Evolutionary conservation across 164 flowering plant species (phyloP), one percentile per base, ranked within the genome.

Genomic region (Piper betle): DNA sequence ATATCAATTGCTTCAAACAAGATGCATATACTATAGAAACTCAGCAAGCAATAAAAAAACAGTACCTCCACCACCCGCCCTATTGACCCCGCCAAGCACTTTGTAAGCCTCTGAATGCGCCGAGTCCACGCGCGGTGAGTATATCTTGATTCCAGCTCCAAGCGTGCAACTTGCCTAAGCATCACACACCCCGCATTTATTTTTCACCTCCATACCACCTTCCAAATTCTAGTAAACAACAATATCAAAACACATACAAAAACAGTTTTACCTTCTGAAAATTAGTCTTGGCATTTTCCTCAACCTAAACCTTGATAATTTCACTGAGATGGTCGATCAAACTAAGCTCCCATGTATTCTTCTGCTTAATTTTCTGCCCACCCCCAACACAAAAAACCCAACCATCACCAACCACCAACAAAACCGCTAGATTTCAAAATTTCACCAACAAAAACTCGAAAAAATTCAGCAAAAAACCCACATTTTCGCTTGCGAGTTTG

Each of bases 141-240:
- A 94, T 50, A 94, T 94, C 73, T 85, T 91, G 57, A 94, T 97
- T 39, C 97, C 97, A 58, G 99, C 97, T 76, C 91, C 99, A 68
- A 94, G 75, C 10, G 97, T 88, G 68, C 99, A 91, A 76, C 97
- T 91, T 64, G 99, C 99, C 99, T 94, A 4, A n/a, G 52, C 33
- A 25, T 25, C 33, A 25, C 33, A 25, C 33, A 25, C 33, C 33
- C 2, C 33, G 33, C 33, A 25, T 25, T 25, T 25, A 25, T 25
- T 25, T 25, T 25, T 25, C 33, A 25, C 33, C 33, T 25, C 33
- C 33, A 25, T 25, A 1, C 33, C 33, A 25, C 33, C 33, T 25
- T 25, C 33, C 33, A 25, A 25, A 25, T 25, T 25, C 33, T 25
- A 25, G 33, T 25, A 25, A 25, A 25, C 33, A 25, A 25, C n/a